A percentile compares a stretch with the other conserved stretches of the same genome.
These are phyloP conservation scores for Raffaelea arxii DNA, from an alignment of 2,329 filamentous ascomycete species.

Conservation along the genomic window DNA sequence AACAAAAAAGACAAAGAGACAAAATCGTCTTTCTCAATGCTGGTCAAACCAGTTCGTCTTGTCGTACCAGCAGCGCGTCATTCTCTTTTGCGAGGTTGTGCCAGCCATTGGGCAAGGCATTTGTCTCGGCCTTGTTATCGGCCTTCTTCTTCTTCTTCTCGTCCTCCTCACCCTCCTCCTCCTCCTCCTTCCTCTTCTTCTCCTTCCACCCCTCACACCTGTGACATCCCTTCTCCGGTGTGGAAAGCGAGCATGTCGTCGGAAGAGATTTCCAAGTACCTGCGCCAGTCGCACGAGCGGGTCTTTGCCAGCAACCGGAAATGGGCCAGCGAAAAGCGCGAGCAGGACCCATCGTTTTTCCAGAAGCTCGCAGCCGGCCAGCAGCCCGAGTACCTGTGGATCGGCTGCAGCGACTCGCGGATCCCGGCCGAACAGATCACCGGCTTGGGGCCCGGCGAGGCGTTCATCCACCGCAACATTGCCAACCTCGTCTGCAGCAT, in stretches of 20 bases:
- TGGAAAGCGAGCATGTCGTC: slow-evolving; percentile 7
- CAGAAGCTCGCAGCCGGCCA: slow-evolving; percentile 54
- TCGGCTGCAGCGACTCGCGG: slow-evolving; percentile 83
- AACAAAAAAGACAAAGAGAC: too few relatives aligned
- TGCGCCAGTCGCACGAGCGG: slow-evolving; percentile 53
- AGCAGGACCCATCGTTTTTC: slow-evolving; percentile 56
- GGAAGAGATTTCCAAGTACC: slow-evolving; percentile 41
- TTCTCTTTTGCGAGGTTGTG: too few relatives aligned
- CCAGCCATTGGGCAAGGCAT: too few relatives aligned
- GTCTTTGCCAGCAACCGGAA: slow-evolving; percentile 60
- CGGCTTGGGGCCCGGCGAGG: slow-evolving; percentile 75
- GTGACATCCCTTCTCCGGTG: too few relatives aligned
- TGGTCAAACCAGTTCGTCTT: too few relatives aligned
- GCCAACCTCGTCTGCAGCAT: slow-evolving; percentile 76
- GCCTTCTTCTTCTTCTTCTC: too few relatives aligned
- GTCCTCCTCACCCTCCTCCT: too few relatives aligned
- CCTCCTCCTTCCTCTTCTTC: too few relatives aligned
- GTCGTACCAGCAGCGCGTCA: too few relatives aligned
- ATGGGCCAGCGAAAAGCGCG: slow-evolving; percentile 52
- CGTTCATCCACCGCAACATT: slow-evolving; percentile 93
- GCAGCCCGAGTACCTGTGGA: slow-evolving; percentile 68
- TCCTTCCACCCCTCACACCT: too few relatives aligned
- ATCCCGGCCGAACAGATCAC: slow-evolving; percentile 87
- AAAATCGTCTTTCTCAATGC: too few relatives aligned
- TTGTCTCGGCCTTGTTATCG: too few relatives aligned